Conservation (phyloP, 306 rosid species). For the Sophora flavescens region DNA sequence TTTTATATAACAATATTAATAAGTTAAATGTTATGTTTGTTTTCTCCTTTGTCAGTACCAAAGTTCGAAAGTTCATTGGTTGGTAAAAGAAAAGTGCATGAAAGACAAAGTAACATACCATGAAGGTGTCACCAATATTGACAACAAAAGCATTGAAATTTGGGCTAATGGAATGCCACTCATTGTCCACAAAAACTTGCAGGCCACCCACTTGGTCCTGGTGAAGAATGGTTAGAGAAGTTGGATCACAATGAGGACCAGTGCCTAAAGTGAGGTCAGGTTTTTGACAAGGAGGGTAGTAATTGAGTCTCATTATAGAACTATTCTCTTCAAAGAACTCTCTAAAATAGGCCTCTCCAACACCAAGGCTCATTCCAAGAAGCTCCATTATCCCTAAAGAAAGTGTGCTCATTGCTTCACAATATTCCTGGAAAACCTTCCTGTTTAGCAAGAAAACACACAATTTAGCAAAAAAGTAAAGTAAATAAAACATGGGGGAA, state of each 20-base stretch:
- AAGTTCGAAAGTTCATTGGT: not conserved
- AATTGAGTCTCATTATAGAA: conserved; percentile 94
- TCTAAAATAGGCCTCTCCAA: conserved; percentile 60
- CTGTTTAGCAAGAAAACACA: conserved; percentile 43
- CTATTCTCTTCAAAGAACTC: conserved; percentile 79
- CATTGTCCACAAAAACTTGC: conserved; percentile 82
- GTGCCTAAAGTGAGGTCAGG: conserved; percentile 91
- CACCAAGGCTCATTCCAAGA: conserved; percentile 87
- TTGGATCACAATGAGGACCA: conserved; percentile 98
- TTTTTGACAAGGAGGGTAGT: conserved; percentile 92
- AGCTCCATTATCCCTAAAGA: conserved; percentile 95
- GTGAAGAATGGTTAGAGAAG: conserved; percentile 92
- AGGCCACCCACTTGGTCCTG: conserved; percentile 93
- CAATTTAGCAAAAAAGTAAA: conserved; percentile 14
- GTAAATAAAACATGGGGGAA: not conserved
- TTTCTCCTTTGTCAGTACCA: no score
- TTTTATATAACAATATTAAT: no score
- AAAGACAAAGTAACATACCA: conserved; percentile 54
- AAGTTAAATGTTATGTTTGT: no score
- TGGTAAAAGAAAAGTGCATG: not conserved
- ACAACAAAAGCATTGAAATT: conserved; percentile 88
- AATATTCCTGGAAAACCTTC: conserved; percentile 75
- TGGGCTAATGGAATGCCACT: conserved; percentile 84
- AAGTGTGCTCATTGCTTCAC: conserved; percentile 89
- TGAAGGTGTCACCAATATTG: conserved; percentile 98